phyloP scores from a whole-genome alignment of 768 basidiomycete species.

The Sarcodon aspratus region DNA sequence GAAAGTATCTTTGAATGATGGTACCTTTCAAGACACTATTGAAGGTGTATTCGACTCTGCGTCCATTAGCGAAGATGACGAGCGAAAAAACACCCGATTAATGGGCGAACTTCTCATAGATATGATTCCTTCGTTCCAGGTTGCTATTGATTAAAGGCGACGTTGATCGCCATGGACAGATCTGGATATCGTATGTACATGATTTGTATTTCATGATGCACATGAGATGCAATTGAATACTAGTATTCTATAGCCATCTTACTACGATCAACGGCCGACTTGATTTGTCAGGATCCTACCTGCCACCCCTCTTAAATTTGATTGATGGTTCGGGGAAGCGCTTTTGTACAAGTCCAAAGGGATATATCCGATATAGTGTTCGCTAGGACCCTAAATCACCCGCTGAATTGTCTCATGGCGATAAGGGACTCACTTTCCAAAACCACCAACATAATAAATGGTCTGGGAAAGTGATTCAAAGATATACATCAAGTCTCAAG shows the following conservation, averaged over 20 bases:
- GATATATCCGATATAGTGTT: slow-evolving; percentile 41
- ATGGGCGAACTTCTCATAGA: slow-evolving; percentile 2
- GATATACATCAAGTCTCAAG: neutral
- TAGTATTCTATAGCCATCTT: too few species aligned
- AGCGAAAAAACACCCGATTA: slow-evolving; percentile 1
- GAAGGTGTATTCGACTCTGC: slow-evolving; percentile 6
- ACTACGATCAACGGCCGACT: neutral
- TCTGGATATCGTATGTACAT: neutral
- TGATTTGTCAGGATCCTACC: slow-evolving; percentile 11
- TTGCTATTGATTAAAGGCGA: neutral
- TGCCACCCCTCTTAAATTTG: slow-evolving; percentile 2
- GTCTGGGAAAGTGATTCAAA: slow-evolving; percentile 18
- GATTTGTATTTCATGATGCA: neutral
- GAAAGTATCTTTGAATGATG: slow-evolving; percentile 8
- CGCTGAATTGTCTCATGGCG: neutral
- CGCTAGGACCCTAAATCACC: slow-evolving; percentile 12
- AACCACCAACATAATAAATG: slow-evolving; percentile 44
- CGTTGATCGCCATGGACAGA: neutral
- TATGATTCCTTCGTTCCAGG: neutral
- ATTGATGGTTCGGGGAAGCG: neutral
- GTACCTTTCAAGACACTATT: slow-evolving; percentile 8
- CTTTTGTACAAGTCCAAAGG: slow-evolving; percentile 33
- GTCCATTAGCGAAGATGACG: neutral
- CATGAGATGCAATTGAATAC: slow-evolving; percentile 3
- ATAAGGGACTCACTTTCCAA: slow-evolving; percentile 28